A percentile compares a stretch with the other conserved stretches of the same genome.
These are phyloP conservation scores for Colletotrichum sp. DNA, from an alignment of 2,329 filamentous ascomycete genomes.

Conservation along the genomic window DNA sequence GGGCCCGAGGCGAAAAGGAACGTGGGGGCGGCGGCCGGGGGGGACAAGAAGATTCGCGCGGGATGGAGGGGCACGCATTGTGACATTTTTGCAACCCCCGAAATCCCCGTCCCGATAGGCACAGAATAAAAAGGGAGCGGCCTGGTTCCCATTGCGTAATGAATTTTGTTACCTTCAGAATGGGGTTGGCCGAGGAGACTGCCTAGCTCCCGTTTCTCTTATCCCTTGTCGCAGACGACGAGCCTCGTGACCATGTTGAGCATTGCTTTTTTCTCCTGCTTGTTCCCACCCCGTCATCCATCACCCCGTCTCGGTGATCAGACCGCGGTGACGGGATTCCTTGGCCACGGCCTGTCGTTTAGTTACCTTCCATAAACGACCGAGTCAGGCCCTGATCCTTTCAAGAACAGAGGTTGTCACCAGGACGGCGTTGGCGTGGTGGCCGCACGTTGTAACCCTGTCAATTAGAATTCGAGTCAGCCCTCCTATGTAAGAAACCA, in stretches of 20 bases:
- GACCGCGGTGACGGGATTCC: background rate
- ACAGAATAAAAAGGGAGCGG: background rate
- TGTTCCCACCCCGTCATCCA: background rate
- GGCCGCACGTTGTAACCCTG: background rate
- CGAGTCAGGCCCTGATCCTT: background rate
- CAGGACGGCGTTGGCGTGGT: background rate
- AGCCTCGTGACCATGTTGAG: slow-evolving; percentile 1
- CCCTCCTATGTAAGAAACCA: background rate
- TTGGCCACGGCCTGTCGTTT: background rate
- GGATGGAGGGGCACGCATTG: background rate
- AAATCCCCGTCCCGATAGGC: background rate
- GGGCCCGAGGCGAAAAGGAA: background rate
- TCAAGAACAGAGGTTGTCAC: background rate
- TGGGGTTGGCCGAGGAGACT: background rate
- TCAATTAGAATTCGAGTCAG: background rate
- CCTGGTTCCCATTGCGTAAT: background rate
- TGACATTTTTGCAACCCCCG: background rate
- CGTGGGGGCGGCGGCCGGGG: background rate
- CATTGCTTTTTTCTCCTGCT: background rate
- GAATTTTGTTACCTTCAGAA: background rate
- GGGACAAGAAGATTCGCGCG: background rate
- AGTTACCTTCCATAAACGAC: background rate
- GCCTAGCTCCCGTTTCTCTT: background rate
- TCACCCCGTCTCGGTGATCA: background rate
- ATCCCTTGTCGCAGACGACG: slow-evolving; percentile 7